Base-by-base conservation (phyloP, 2,329 filamentous ascomycete species). In the Fusarium neocosmosporiellum region DNA sequence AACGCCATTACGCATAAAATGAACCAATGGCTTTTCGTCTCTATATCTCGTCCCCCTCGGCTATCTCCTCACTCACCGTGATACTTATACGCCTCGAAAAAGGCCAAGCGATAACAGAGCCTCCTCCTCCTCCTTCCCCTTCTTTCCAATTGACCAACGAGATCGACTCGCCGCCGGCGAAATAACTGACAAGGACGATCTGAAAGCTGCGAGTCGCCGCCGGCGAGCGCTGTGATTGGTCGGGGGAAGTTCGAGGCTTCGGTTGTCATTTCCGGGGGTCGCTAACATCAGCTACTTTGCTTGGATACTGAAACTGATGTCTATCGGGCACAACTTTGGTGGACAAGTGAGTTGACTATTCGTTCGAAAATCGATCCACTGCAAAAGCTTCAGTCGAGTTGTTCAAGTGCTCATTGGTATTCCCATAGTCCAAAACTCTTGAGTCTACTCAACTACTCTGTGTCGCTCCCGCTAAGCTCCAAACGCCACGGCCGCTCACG, bases 151-250 rank as follows among this genome's bases (percentile, higher is more conserved):
- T 48, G 58, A 46, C 43, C 43, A 61, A 37, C 59, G 20, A 50
- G 43, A 50, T 20, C 20, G 10, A 41, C n/a, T n/a, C 22, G 59
- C 67, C 67, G 66, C 33, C 67, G 66, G 66, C 66, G 24, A 54
- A 31, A 61, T 27, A 53, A 29, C 24, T 39, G 50, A 27, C 46
- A 50, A 39, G 50, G 20, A 53, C 43, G 14, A 60, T 48, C 29
- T 36, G 41, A 24, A 16, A 36, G 58, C 31, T 54, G 39, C 50
- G 34, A n/a, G 39, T 29, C 37, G 67, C 62, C 66, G 57, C 58
- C 68, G 63, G 67, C 63, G 58, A 54, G 37, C 33, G 18, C 5
- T 24, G 22, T 72, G 61, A 72, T 72, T 72, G 69, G 69, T 34
- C 31, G 29, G 16, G 29, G 29, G 14, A 3, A 34, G 31, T 24